Evolutionary conservation across 192 early-diverging fungal genomes (phyloP).

Genomic region (Coemansia sp.): DNA sequence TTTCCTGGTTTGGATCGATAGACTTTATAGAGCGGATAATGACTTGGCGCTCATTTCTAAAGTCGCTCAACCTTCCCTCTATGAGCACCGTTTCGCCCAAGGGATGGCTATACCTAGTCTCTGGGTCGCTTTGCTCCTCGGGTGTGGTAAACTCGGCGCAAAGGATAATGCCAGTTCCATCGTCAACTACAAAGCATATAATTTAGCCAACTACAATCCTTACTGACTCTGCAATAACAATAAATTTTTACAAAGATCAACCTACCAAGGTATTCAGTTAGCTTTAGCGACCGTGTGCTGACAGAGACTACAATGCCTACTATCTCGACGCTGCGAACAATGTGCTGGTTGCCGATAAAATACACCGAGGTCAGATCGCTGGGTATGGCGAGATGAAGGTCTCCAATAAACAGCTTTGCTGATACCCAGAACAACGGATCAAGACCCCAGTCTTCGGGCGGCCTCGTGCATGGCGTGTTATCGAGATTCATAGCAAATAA

Average conservation of each 20-base stretch:
- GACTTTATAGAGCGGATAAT: conserved; percentile 21
- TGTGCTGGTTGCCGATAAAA: conserved; percentile 41
- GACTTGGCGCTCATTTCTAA: conserved; percentile 39
- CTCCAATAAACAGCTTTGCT: conserved; percentile 53
- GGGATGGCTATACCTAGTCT: conserved; percentile 7
- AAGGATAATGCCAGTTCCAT: conserved; percentile 48
- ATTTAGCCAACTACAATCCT: not conserved
- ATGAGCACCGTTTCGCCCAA: conserved; percentile 39
- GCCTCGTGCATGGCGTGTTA: conserved; percentile 21
- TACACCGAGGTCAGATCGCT: conserved; percentile 31
- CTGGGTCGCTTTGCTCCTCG: conserved; percentile 26
- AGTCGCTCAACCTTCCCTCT: conserved; percentile 37
- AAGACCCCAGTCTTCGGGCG: conserved; percentile 39
- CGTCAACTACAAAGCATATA: conserved; percentile 38
- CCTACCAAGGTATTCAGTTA: conserved; percentile 36
- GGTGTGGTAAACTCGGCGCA: conserved; percentile 40
- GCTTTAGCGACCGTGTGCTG: conserved; percentile 25
- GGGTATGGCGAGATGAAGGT: conserved; percentile 29
- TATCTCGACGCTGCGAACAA: conserved; percentile 40
- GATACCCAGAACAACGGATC: conserved; percentile 54
- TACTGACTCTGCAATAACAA: not conserved
- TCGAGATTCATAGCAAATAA: conserved; percentile 25
- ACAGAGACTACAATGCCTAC: conserved; percentile 50
- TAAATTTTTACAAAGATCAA: not conserved
- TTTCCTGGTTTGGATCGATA: conserved; percentile 38